phyloP scores from a whole-genome alignment of 345 rosid genomes.

The Eucalyptus marginata region DNA sequence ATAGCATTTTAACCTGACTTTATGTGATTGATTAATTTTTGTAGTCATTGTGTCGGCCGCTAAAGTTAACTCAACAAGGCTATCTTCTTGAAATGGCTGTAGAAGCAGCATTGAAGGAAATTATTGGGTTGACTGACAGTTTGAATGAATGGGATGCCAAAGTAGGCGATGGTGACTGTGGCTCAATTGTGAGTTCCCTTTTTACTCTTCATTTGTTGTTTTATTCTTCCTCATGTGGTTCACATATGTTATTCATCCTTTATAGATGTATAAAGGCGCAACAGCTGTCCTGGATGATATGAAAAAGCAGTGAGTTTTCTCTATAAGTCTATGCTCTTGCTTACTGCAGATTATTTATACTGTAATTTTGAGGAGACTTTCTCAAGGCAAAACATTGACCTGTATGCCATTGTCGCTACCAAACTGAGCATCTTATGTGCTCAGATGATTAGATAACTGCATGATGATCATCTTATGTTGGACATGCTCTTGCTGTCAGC shows the following conservation, averaged over 20 bases:
- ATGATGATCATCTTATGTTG: not conserved
- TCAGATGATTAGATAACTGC: too few species aligned
- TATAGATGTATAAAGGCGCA: slow-evolving; percentile 81
- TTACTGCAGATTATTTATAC: not conserved
- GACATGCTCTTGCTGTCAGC: not conserved
- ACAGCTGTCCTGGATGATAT: slow-evolving; percentile 76
- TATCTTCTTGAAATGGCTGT: slow-evolving; percentile 66
- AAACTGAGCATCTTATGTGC: not conserved
- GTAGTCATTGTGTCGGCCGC: slow-evolving; percentile 57
- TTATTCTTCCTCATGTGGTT: not conserved
- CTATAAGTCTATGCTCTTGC: not conserved
- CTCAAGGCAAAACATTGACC: not conserved
- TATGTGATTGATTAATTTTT: not conserved
- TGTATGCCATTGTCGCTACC: not conserved
- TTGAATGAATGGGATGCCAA: slow-evolving; percentile 94
- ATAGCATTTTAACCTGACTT: not conserved
- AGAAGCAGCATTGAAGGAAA: slow-evolving; percentile 70
- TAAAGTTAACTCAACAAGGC: slow-evolving; percentile 58
- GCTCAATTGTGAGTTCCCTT: slow-evolving; percentile 71
- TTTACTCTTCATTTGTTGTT: not conserved
- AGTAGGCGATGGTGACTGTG: slow-evolving; percentile 99
- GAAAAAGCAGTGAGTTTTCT: slow-evolving; percentile 54
- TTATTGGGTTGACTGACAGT: slow-evolving; percentile 47
- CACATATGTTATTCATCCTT: not conserved
- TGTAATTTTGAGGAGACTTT: not conserved